phyloP scores from a whole-genome alignment of 352 stramenopile species.

The Pythium inflatum region DNA sequence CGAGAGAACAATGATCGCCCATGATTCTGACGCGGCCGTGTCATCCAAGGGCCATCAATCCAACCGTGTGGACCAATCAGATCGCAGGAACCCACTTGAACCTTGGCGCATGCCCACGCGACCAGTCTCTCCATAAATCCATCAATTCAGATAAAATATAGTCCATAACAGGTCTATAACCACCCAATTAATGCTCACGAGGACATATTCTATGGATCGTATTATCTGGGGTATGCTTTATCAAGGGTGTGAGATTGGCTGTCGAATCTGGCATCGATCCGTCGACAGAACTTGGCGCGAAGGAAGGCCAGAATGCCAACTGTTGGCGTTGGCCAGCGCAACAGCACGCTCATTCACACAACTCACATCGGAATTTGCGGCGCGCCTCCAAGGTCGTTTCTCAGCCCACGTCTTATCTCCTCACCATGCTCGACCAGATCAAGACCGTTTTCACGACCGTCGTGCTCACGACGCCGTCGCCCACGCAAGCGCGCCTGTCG shows the following conservation, averaged over 20 bases:
- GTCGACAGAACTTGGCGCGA: conserved; percentile 16
- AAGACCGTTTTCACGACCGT: conserved; percentile 63
- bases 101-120: background rate
- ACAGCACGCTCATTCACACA: too few relatives aligned
- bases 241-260: background rate
- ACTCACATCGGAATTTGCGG: too few relatives aligned
- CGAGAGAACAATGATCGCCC: background rate
- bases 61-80: conserved; percentile 24
- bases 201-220: background rate
- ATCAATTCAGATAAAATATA: conserved; percentile 16
- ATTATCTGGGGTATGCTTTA: conserved; percentile 1
- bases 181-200: background rate
- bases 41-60: conserved; percentile 5
- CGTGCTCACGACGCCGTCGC: conserved; percentile 34
- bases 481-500: conserved; percentile 47
- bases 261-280: too few relatives aligned
- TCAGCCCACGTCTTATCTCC: too few relatives aligned
- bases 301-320: too few relatives aligned
- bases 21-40: conserved; percentile 29
- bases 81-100: conserved; percentile 18
- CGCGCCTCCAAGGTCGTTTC: too few relatives aligned
- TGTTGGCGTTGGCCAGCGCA: too few relatives aligned
- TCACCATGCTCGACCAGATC: conserved; percentile 71
- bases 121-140: background rate
- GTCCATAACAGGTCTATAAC: background rate